Evolutionary conservation across 2,329 filamentous ascomycete species (phyloP).

Genomic region (Pseudogymnoascus verrucosus): DNA sequence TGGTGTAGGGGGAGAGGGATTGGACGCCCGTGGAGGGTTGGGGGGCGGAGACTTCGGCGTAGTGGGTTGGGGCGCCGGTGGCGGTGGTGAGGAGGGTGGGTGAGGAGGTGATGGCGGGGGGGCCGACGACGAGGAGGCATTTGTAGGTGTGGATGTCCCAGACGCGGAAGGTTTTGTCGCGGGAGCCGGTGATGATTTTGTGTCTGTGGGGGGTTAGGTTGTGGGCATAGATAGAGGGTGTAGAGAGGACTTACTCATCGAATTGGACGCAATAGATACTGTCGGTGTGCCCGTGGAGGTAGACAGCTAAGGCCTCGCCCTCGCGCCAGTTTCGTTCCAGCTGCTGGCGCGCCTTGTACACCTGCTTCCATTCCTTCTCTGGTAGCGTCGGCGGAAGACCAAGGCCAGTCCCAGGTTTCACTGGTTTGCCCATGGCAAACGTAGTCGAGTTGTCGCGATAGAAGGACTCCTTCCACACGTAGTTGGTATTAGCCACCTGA

Average conservation of each 20-base stretch:
- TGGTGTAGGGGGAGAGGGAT: slow-evolving; percentile 31
- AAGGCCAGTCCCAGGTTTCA: slow-evolving; percentile 46
- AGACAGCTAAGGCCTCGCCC: slow-evolving; percentile 67
- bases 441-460: slow-evolving; percentile 52
- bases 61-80: slow-evolving; percentile 45
- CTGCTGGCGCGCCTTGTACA: slow-evolving; percentile 69
- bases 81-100: slow-evolving; percentile 35
- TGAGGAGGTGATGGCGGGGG: slow-evolving; percentile 47
- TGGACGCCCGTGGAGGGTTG: slow-evolving; percentile 30
- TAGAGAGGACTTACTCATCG: slow-evolving; percentile 62
- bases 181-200: slow-evolving; percentile 94
- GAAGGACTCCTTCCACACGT: slow-evolving; percentile 58
- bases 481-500: slow-evolving; percentile 40
- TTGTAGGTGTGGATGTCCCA: slow-evolving; percentile 90
- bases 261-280: slow-evolving; percentile 98
- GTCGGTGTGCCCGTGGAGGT: slow-evolving; percentile 87
- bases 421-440: slow-evolving; percentile 47
- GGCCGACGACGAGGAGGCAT: slow-evolving; percentile 78
- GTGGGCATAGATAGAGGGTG: not conserved
- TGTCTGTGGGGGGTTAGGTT: slow-evolving; percentile 46
- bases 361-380: slow-evolving; percentile 74
- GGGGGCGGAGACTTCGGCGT: slow-evolving; percentile 40
- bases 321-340: slow-evolving; percentile 74
- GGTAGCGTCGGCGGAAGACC: slow-evolving; percentile 49
- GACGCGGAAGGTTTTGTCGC: slow-evolving; percentile 89